phyloP scores from a whole-genome alignment of 306 rosid species.

The Lathyrus sativus region DNA sequence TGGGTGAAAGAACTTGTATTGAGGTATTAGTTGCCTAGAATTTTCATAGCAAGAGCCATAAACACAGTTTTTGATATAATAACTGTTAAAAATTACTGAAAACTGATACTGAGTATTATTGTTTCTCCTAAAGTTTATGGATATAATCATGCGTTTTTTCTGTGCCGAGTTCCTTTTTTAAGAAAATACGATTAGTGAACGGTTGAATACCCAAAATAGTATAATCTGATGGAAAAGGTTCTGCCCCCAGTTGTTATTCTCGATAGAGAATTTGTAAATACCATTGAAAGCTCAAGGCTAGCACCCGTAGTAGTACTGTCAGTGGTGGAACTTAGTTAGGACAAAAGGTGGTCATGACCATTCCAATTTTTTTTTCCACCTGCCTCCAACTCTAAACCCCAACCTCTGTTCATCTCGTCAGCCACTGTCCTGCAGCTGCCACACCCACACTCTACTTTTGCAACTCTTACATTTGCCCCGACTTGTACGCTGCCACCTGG shows the following conservation, averaged over 20 bases:
- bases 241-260: not conserved
- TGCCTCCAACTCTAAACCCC: no score
- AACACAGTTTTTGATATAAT: not conserved
- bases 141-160: not conserved
- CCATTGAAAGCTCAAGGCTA: not conserved
- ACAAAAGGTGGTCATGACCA: no score
- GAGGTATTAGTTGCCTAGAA: conserved; percentile 12
- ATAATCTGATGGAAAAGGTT: not conserved
- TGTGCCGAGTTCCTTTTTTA: not conserved
- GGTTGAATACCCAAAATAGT: not conserved
- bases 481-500: no score
- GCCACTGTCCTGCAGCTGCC: no score
- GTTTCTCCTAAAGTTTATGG: not conserved
- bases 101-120: not conserved
- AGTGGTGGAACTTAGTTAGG: no score
- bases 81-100: not conserved
- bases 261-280: not conserved
- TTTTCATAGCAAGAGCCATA: not conserved
- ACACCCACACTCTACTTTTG: no score
- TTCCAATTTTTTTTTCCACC: no score
- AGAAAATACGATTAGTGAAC: not conserved
- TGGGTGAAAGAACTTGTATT: conserved; percentile 19
- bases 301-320: not conserved
- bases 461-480: no score
- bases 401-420: no score